These are phyloP conservation scores for Aspergillus pseudoterreus DNA, from an alignment of 2,329 filamentous ascomycete genomes.

Conservation along the genomic window DNA sequence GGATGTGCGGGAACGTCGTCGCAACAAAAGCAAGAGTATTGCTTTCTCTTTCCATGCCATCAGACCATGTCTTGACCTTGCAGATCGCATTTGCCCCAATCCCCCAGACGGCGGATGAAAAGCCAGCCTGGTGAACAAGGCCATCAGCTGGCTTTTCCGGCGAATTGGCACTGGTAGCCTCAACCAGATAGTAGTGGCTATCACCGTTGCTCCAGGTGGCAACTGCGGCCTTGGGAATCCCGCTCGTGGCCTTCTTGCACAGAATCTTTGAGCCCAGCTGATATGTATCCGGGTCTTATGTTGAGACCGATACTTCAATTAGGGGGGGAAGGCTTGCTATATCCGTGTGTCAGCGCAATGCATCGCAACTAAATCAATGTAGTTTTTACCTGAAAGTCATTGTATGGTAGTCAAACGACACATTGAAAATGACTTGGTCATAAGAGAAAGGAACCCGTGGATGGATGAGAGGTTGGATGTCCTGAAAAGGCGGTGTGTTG, in stretches of 20 bases:
- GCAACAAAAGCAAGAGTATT: slow-evolving; percentile 8
- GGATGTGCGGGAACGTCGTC: slow-evolving; percentile 1
- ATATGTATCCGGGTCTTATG: slow-evolving; percentile 4
- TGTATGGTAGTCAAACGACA: no score
- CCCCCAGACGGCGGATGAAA: slow-evolving; percentile 9
- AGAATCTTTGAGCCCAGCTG: slow-evolving; percentile 5
- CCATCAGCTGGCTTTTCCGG: neutral
- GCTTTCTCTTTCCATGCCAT: slow-evolving; percentile 12
- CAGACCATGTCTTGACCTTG: slow-evolving; percentile 13
- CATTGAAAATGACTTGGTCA: no score
- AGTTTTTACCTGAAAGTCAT: no score
- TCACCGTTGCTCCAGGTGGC: slow-evolving; percentile 4
- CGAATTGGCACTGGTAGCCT: neutral
- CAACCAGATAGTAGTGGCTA: neutral
- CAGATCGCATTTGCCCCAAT: slow-evolving; percentile 9
- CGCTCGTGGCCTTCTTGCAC: slow-evolving; percentile 6
- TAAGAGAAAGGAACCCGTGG: no score
- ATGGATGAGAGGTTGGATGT: no score
- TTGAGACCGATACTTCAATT: neutral
- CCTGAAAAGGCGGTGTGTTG: no score
- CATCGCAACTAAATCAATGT: no score
- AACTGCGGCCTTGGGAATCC: neutral
- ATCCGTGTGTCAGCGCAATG: no score
- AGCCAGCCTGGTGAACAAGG: slow-evolving; percentile 9
- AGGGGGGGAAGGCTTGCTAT: neutral